Evolutionary conservation across 1,284 basidiomycete species (phyloP).

Genomic region (Heterobasidion occidentale): DNA sequence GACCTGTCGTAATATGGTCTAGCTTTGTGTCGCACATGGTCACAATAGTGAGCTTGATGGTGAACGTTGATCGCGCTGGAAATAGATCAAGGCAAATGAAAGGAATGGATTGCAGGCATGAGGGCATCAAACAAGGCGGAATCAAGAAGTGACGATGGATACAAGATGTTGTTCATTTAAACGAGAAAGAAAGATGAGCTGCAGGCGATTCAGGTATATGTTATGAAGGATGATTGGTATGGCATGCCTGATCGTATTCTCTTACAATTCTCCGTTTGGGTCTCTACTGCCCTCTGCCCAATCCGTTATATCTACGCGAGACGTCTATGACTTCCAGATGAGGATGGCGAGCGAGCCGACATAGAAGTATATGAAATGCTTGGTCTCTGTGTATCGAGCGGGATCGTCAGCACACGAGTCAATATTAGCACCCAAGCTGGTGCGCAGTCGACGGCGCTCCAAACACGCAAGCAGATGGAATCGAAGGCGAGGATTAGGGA

Average conservation of each 20-base stretch:
- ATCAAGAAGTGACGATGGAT: not conserved
- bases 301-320: not conserved
- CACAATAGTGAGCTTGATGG: not conserved
- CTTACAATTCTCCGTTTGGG: not conserved
- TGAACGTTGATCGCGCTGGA: not conserved
- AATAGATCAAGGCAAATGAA: not conserved
- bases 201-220: not conserved
- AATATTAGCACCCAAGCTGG: not conserved
- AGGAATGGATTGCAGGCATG: no score
- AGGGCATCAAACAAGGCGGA: not conserved
- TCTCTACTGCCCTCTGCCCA: not conserved
- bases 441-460: not conserved
- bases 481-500: not conserved
- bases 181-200: not conserved
- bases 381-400: constrained; percentile 62
- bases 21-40: not conserved
- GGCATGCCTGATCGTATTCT: not conserved
- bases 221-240: not conserved
- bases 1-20: not conserved
- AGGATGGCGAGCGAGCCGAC: constrained; percentile 84
- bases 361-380: constrained; percentile 97
- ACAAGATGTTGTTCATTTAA: not conserved
- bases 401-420: constrained; percentile 2
- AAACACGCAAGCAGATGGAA: no score
- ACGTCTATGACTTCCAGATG: constrained; percentile 84